Conservation (phyloP, 441 rosid species). For the Croton laevigatus region DNA sequence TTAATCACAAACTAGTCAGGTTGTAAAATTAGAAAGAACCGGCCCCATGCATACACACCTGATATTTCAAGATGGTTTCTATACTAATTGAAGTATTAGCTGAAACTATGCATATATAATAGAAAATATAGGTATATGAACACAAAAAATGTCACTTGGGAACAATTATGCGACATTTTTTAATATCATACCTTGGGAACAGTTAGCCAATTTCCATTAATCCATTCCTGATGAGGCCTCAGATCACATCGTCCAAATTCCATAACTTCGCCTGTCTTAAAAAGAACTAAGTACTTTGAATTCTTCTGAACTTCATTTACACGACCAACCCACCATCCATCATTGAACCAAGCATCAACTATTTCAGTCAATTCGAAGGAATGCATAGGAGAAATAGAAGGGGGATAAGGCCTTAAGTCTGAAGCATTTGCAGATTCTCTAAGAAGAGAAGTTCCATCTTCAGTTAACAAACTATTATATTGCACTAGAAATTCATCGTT, state of each 20-base stretch:
- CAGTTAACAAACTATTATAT: constrained; percentile 55
- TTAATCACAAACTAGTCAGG: no score
- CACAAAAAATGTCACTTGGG: background rate
- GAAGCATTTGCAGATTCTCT: constrained; percentile 48
- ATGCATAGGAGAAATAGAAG: constrained; percentile 21
- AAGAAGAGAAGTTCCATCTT: constrained; percentile 55
- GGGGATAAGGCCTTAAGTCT: constrained; percentile 65
- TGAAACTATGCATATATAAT: background rate
- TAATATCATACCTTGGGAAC: constrained; percentile 29
- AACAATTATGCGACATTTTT: no score
- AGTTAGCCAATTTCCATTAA: constrained; percentile 52
- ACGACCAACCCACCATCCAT: constrained; percentile 86
- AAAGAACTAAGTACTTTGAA: constrained; percentile 46
- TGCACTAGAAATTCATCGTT: constrained; percentile 45
- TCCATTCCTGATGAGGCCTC: constrained; percentile 71
- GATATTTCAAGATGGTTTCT: no score
- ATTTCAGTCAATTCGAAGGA: constrained; percentile 42
- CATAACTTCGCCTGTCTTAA: constrained; percentile 46
- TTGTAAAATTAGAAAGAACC: no score
- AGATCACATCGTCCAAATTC: constrained; percentile 48
- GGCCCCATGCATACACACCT: no score
- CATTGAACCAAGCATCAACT: constrained; percentile 71
- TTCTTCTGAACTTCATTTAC: constrained; percentile 38
- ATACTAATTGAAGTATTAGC: no score
- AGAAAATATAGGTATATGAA: background rate